Percentiles rank a stretch among this genome's conserved stretches.
Evolutionary conservation across 2,329 filamentous ascomycete species (phyloP).

Genomic region (Lachnum nothofagi): DNA sequence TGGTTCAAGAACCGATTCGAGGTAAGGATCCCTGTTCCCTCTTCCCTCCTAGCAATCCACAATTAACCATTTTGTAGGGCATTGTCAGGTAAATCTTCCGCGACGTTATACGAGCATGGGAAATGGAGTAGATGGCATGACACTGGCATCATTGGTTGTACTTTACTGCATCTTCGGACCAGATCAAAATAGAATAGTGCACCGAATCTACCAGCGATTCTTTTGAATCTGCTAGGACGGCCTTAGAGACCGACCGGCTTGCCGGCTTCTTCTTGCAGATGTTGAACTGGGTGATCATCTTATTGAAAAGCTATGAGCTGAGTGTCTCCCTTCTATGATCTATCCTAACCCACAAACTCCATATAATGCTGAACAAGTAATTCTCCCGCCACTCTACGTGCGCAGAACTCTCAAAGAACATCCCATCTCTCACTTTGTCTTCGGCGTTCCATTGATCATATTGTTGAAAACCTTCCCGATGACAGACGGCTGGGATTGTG

Average conservation of each 20-base stretch:
- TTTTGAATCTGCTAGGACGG: conserved; percentile 55
- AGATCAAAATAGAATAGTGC: conserved; percentile 39
- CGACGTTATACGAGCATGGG: conserved; percentile 20
- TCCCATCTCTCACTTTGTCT: conserved; percentile 14
- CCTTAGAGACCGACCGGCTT: conserved; percentile 71
- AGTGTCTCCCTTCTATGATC: not conserved
- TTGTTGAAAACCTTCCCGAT: conserved; percentile 25
- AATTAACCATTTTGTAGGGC: conserved; percentile 53
- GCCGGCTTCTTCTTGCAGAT: conserved; percentile 52
- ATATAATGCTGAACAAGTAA: not conserved
- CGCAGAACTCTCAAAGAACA: not conserved
- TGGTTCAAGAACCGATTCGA: conserved; percentile 71
- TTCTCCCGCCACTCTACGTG: not conserved
- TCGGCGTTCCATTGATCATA: conserved; percentile 20
- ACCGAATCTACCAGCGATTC: conserved; percentile 43
- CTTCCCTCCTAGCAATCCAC: not conserved
- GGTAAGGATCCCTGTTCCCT: conserved; percentile 4
- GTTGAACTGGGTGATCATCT: not conserved
- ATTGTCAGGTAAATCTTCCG: conserved; percentile 80
- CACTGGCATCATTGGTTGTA: conserved; percentile 27
- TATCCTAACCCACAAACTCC: not conserved
- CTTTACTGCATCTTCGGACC: conserved; percentile 31
- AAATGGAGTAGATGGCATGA: conserved; percentile 26
- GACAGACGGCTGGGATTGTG: conserved; percentile 8
- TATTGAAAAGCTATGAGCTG: not conserved